phyloP scores from a whole-genome alignment of 495 filamentous ascomycete species.

The Penicillium herquei region DNA sequence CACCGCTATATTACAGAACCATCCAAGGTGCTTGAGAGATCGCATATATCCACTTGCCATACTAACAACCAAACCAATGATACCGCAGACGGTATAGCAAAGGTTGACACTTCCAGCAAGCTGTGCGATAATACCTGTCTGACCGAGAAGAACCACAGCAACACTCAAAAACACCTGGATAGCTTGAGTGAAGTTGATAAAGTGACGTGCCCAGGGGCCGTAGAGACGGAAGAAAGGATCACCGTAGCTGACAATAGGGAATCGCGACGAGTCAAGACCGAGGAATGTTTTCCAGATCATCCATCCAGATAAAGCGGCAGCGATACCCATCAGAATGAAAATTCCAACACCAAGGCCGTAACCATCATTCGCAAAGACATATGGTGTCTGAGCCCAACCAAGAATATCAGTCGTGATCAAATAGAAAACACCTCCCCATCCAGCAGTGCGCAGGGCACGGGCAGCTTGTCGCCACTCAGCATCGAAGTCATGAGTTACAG shows the following conservation, averaged over 20 bases:
- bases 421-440: constrained; percentile 54
- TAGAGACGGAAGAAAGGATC: constrained; percentile 57
- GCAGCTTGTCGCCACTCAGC: constrained; percentile 45
- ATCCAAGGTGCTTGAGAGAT: constrained; percentile 22
- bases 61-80: constrained; percentile 48
- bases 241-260: constrained; percentile 54
- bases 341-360: constrained; percentile 24
- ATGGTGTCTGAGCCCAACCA: constrained; percentile 44
- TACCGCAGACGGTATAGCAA: constrained; percentile 50
- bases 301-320: constrained; percentile 39
- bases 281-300: constrained; percentile 57
- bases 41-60: constrained; percentile 47
- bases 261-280: constrained; percentile 52
- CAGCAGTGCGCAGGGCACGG: constrained; percentile 47
- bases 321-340: constrained; percentile 20
- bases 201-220: constrained; percentile 47
- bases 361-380: constrained; percentile 29
- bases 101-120: constrained; percentile 28
- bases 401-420: constrained; percentile 64
- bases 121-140: constrained; percentile 39
- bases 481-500: constrained; percentile 12
- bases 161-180: constrained; percentile 54
- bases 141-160: constrained; percentile 51
- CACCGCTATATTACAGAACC: constrained; percentile 24
- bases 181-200: constrained; percentile 54